These are phyloP conservation scores for Mucor indicus DNA, from an alignment of 371 early-diverging fungal genomes.

Conservation along the genomic window DNA sequence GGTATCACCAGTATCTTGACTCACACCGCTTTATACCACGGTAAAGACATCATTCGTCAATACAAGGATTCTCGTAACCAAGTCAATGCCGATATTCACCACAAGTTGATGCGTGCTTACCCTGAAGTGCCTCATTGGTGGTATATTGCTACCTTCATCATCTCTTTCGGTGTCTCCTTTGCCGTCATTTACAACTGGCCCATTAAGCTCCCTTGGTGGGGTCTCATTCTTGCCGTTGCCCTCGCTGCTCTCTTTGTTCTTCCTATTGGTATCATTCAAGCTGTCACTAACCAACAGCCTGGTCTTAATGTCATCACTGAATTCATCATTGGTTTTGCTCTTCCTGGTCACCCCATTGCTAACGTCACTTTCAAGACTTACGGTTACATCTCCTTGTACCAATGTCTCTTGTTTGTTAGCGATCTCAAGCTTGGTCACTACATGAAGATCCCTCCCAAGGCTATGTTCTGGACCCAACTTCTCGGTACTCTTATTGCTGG, in stretches of 20 bases:
- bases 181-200: constrained; percentile 52
- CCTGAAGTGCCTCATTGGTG: constrained; percentile 73
- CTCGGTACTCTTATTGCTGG: constrained; percentile 57
- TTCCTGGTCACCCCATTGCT: constrained; percentile 63
- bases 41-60: constrained; percentile 57
- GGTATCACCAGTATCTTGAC: constrained; percentile 63
- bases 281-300: constrained; percentile 67
- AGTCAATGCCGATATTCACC: constrained; percentile 63
- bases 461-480: constrained; percentile 65
- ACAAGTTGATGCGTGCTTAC: constrained; percentile 69
- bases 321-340: constrained; percentile 61
- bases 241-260: constrained; percentile 67
- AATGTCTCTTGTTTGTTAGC: constrained; percentile 56
- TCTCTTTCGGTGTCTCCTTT: constrained; percentile 43
- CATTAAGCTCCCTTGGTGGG: constrained; percentile 69
- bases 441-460: constrained; percentile 66
- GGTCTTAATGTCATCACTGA: constrained; percentile 75
- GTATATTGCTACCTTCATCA: constrained; percentile 57
- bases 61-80: constrained; percentile 55
- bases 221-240: constrained; percentile 58
- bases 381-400: constrained; percentile 59
- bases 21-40: constrained; percentile 63
- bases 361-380: constrained; percentile 69
- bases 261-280: constrained; percentile 79
- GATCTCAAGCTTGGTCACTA: constrained; percentile 73